A percentile compares a stretch with the other conserved stretches of the same genome.
Conservation (phyloP, 768 basidiomycete genomes). For the Tricholoma bakamatsutake region DNA sequence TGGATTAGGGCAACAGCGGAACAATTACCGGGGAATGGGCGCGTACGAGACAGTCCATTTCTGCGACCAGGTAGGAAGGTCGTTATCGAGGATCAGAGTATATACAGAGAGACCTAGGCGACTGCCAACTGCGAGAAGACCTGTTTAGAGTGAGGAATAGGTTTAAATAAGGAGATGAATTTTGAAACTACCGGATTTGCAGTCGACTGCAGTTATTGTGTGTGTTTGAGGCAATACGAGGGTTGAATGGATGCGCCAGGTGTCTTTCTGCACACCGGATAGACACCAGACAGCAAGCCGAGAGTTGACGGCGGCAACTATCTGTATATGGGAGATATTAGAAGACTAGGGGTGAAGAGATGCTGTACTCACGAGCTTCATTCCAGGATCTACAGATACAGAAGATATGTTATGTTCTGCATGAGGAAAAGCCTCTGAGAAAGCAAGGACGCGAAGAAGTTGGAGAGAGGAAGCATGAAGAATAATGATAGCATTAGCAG, state of each 20-base stretch:
- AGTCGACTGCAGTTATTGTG: slow-evolving; percentile 58
- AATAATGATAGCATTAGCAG: slow-evolving; percentile 63
- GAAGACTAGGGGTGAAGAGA: slow-evolving; percentile 7
- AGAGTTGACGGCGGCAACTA: slow-evolving; percentile 64
- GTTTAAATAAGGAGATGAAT: slow-evolving; percentile 2
- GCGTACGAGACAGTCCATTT: slow-evolving; percentile 69
- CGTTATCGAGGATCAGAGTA: slow-evolving; percentile 73
- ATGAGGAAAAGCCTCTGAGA: slow-evolving; percentile 80
- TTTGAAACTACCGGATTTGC: slow-evolving; percentile 56
- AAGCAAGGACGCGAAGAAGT: slow-evolving; percentile 65
- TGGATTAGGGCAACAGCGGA: slow-evolving; percentile 3
- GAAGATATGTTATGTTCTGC: slow-evolving; percentile 45
- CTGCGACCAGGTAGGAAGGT: slow-evolving; percentile 75
- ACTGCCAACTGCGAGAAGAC: slow-evolving; percentile 69
- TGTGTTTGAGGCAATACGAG: slow-evolving; percentile 55
- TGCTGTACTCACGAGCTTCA: slow-evolving; percentile 65
- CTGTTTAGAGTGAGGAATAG: slow-evolving; percentile 35
- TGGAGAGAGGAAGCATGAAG: slow-evolving; percentile 64
- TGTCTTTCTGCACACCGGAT: slow-evolving; percentile 54
- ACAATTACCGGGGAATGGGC: not conserved
- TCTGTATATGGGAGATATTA: slow-evolving; percentile 34
- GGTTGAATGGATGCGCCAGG: slow-evolving; percentile 81
- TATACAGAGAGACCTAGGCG: slow-evolving; percentile 60
- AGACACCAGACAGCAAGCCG: slow-evolving; percentile 78
- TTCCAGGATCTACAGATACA: slow-evolving; percentile 67